phyloP scores from a whole-genome alignment of 306 rosid genomes.

The Canavalia ensiformis region DNA sequence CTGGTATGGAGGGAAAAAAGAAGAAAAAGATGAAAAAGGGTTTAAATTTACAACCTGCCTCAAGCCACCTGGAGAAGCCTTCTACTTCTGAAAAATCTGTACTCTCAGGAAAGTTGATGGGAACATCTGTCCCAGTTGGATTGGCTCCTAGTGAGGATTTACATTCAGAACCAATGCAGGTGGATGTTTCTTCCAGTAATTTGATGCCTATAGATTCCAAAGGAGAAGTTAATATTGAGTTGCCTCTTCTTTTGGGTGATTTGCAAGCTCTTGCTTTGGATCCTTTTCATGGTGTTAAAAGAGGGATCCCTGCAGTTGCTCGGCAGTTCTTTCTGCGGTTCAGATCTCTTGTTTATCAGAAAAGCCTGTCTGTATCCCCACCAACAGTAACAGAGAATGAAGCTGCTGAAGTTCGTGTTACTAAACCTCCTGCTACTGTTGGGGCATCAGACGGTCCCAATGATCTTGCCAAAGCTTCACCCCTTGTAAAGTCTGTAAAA shows the following conservation, averaged over 20 bases:
- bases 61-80: conserved; percentile 56
- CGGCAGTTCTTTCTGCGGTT: conserved; percentile 76
- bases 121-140: conserved; percentile 54
- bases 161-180: conserved; percentile 53
- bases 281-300: conserved; percentile 79
- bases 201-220: conserved; percentile 39
- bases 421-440: conserved; percentile 53
- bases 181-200: conserved; percentile 47
- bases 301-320: conserved; percentile 61
- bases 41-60: conserved; percentile 50
- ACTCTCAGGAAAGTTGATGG: conserved; percentile 48
- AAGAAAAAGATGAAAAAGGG: conserved; percentile 74
- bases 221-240: conserved; percentile 55
- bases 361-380: conserved; percentile 75
- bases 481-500: conserved; percentile 65
- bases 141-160: conserved; percentile 61
- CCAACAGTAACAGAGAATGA: conserved; percentile 55
- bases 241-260: conserved; percentile 75
- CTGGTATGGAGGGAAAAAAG: conserved; percentile 64
- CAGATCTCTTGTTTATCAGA: conserved; percentile 85
- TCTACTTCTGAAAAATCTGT: conserved; percentile 54
- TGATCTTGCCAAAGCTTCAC: conserved; percentile 62
- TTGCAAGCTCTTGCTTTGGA: conserved; percentile 87
- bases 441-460: conserved; percentile 53
- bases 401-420: conserved; percentile 54